Conservation (phyloP, 306 rosid genomes). For the Gynostemma pentaphyllum region DNA sequence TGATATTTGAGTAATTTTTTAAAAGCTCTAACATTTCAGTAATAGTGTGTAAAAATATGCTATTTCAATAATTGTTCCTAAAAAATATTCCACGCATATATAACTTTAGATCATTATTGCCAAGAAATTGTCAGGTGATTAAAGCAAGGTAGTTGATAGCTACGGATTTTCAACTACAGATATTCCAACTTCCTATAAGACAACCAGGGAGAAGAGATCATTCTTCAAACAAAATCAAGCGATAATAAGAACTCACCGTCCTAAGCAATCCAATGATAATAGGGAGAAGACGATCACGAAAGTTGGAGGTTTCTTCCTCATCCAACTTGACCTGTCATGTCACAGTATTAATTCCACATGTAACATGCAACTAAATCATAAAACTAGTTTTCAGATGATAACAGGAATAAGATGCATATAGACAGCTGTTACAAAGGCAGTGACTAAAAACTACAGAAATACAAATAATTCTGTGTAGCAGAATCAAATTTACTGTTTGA, state of each 20-base stretch:
- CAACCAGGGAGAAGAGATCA: background rate
- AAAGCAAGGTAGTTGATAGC: background rate
- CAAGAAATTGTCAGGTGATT: background rate
- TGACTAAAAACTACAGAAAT: background rate
- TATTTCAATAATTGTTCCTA: too few relatives aligned
- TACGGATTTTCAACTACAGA: background rate
- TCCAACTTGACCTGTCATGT: slow-evolving; percentile 70
- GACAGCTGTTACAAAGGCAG: background rate
- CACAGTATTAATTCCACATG: slow-evolving; percentile 12
- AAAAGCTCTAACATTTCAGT: too few relatives aligned
- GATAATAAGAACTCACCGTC: slow-evolving; percentile 55
- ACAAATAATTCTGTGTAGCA: background rate
- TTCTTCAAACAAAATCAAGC: slow-evolving; percentile 1
- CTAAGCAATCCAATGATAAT: slow-evolving; percentile 88
- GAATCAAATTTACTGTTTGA: background rate
- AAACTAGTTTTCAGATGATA: background rate
- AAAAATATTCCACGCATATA: background rate
- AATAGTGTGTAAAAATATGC: too few relatives aligned
- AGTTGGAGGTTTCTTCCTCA: slow-evolving; percentile 66
- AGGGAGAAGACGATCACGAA: slow-evolving; percentile 84
- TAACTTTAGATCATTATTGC: background rate
- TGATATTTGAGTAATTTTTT: too few relatives aligned
- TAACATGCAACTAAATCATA: slow-evolving; percentile 19
- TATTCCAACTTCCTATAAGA: background rate
- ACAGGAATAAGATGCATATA: background rate